Conservation (phyloP, 169 alveolate genomes). For the Plasmodium adleri region DNA sequence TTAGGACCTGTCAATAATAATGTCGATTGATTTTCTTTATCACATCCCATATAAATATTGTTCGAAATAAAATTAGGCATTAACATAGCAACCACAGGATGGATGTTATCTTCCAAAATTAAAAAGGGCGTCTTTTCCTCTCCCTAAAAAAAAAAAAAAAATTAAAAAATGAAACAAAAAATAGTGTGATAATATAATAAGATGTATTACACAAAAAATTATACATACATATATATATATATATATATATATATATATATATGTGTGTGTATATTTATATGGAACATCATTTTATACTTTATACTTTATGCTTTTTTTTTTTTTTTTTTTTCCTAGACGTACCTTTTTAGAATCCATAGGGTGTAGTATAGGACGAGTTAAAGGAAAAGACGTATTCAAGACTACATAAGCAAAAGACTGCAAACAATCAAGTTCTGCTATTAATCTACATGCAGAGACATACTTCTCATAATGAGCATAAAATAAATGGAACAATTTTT, state of each 20-base stretch:
- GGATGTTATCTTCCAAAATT: conserved; percentile 74
- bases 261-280: too few relatives aligned
- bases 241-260: too few relatives aligned
- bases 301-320: not conserved
- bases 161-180: too few relatives aligned
- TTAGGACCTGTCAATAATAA: conserved; percentile 99
- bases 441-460: conserved; percentile 50
- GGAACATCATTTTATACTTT: not conserved
- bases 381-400: conserved; percentile 21
- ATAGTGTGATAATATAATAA: too few relatives aligned
- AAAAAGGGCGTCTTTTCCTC: conserved; percentile 15
- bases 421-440: conserved; percentile 95
- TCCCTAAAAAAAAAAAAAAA: not conserved
- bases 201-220: too few relatives aligned
- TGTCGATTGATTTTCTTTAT: conserved; percentile 41
- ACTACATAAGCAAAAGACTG: conserved; percentile 89
- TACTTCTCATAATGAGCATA: conserved; percentile 82
- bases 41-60: conserved; percentile 80
- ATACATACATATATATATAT: too few relatives aligned
- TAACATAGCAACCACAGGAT: conserved; percentile 85
- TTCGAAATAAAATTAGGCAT: conserved; percentile 89
- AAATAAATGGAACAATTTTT: conserved; percentile 86
- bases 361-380: conserved; percentile 50
- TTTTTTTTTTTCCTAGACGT: not conserved
- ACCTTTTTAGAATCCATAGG: conserved; percentile 7